A percentile compares a stretch with the other conserved stretches of the same genome.
Evolutionary conservation across 2,329 filamentous ascomycete genomes (phyloP).

Genomic region (Aspergillus persii): DNA sequence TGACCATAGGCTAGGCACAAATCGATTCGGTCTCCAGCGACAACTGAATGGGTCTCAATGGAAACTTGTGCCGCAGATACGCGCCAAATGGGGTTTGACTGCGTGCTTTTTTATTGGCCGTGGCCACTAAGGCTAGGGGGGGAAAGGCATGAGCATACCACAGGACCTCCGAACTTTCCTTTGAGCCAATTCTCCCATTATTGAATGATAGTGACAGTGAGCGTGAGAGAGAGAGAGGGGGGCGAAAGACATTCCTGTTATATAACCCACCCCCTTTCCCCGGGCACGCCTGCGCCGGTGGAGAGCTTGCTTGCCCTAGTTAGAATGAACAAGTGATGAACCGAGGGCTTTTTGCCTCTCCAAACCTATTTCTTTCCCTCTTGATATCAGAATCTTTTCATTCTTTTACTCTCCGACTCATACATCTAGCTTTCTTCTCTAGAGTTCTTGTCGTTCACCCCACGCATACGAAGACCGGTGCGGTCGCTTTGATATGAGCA

Average conservation of each 20-base stretch:
- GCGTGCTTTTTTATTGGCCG: background rate
- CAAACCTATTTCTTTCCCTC: background rate
- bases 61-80: background rate
- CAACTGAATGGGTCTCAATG: background rate
- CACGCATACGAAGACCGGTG: background rate
- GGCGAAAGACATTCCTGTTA: background rate
- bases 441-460: too few species aligned
- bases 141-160: background rate
- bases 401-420: too few species aligned
- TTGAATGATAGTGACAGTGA: background rate
- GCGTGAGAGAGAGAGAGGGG: too few species aligned
- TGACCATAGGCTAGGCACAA: background rate
- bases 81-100: background rate
- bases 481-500: background rate
- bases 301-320: background rate
- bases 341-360: background rate
- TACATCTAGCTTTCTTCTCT: too few species aligned
- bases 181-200: background rate
- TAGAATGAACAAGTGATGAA: background rate
- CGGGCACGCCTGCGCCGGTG: background rate
- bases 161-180: background rate
- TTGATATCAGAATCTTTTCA: too few species aligned
- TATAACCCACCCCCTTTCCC: background rate
- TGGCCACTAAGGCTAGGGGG: background rate
- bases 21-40: background rate